A percentile compares a stretch with the other conserved stretches of the same genome.
These are phyloP conservation scores for Eustoma russellianum DNA, from an alignment of 257 asterid genomes.

Conservation along the genomic window DNA sequence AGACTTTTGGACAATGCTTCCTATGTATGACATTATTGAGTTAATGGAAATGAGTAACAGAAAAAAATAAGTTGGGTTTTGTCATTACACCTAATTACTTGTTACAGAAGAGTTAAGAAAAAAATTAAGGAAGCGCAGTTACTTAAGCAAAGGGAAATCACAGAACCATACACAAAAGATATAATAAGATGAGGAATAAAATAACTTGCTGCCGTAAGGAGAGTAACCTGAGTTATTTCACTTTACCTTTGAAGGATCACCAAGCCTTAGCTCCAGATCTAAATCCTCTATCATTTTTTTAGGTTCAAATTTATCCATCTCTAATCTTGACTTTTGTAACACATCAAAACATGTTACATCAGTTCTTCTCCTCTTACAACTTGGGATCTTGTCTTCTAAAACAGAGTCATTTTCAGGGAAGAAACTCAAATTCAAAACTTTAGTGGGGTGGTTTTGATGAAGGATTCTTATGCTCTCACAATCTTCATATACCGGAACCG, in stretches of 20 bases:
- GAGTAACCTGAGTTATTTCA: constrained; percentile 6
- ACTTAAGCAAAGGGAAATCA: constrained; percentile 2
- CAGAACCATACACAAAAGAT: neutral
- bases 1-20: too few species aligned
- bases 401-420: constrained; percentile 12
- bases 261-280: constrained; percentile 94
- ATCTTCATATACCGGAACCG: constrained; percentile 23
- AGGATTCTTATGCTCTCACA: constrained; percentile 22
- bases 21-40: too few species aligned
- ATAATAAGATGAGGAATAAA: constrained; percentile 3
- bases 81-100: constrained; percentile 3
- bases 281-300: constrained; percentile 34
- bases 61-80: too few species aligned
- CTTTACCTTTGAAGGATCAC: constrained; percentile 69
- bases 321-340: constrained; percentile 23
- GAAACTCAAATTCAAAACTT: constrained; percentile 16
- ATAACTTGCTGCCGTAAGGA: neutral
- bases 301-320: constrained; percentile 20
- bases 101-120: neutral
- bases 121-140: neutral
- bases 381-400: constrained; percentile 28
- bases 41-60: too few species aligned
- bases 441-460: constrained; percentile 12
- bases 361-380: constrained; percentile 52
- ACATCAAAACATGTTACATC: constrained; percentile 27